These are phyloP conservation scores for Umbelopsis isabellina DNA, from an alignment of 192 early-diverging fungal species.

Conservation along the genomic window DNA sequence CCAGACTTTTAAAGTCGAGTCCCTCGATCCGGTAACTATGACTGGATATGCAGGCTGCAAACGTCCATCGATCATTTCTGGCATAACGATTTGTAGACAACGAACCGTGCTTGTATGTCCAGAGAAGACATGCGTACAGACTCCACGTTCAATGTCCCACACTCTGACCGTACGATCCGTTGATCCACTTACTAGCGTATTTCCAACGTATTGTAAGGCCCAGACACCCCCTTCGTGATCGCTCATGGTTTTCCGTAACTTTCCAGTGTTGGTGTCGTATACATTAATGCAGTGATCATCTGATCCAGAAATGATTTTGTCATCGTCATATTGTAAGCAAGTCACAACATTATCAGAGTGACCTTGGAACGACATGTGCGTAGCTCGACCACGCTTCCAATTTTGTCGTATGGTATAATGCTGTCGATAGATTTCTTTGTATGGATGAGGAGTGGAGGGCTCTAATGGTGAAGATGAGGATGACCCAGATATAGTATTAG, in stretches of 20 bases:
- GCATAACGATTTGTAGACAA: conserved; percentile 87
- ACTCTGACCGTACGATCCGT: conserved; percentile 95
- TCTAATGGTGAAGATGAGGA: conserved; percentile 21
- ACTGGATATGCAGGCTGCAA: conserved; percentile 74
- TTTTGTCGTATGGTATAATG: conserved; percentile 82
- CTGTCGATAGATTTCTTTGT: conserved; percentile 80
- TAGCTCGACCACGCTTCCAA: conserved; percentile 78
- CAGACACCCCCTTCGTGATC: conserved; percentile 98
- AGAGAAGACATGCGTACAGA: conserved; percentile 91
- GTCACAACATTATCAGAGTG: conserved; percentile 89
- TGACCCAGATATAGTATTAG: background rate
- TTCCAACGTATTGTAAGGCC: conserved; percentile 91
- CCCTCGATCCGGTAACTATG: conserved; percentile 94
- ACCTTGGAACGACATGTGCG: conserved; percentile 80
- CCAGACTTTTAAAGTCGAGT: conserved; percentile 95
- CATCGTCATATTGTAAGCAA: conserved; percentile 94
- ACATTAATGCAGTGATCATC: conserved; percentile 95
- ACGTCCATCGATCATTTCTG: conserved; percentile 58
- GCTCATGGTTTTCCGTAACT: conserved; percentile 65
- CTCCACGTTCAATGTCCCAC: conserved; percentile 92
- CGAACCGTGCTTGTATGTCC: conserved; percentile 96
- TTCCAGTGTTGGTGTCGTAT: conserved; percentile 87
- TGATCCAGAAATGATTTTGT: conserved; percentile 93
- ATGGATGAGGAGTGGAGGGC: conserved; percentile 40
- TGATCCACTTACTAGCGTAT: conserved; percentile 90